Percentiles rank a stretch among this genome's conserved stretches.
phyloP scores from a whole-genome alignment of 129 eudicot genomes.

The Flaveria trinervia region DNA sequence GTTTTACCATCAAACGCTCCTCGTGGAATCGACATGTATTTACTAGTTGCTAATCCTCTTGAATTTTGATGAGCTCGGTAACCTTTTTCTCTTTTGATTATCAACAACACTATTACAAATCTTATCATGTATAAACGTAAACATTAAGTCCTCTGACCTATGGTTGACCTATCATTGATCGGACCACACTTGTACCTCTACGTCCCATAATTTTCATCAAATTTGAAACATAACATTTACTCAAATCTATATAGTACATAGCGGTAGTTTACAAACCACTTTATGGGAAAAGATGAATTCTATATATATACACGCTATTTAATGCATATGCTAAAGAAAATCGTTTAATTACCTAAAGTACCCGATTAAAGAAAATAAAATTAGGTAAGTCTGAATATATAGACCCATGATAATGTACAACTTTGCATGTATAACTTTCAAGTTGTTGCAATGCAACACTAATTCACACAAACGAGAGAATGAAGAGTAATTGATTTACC shows the following conservation, averaged over 20 bases:
- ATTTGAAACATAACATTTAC: neutral
- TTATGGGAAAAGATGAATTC: conserved; percentile 10
- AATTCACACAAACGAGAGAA: conserved; percentile 34
- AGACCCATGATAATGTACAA: conserved; percentile 5
- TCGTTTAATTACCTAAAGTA: neutral
- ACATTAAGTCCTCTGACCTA: too few species aligned
- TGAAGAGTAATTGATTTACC: conserved; percentile 21
- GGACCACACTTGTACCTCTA: neutral
- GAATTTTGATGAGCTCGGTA: too few species aligned
- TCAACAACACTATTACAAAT: too few species aligned
- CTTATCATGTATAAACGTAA: too few species aligned
- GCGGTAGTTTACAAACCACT: neutral
- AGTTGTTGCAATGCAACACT: conserved; percentile 21
- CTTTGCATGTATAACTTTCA: conserved; percentile 12
- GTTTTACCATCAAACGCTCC: too few species aligned
- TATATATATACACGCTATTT: neutral
- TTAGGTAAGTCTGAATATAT: neutral
- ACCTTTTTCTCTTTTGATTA: too few species aligned
- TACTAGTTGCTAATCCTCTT: too few species aligned
- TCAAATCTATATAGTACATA: neutral
- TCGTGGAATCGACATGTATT: too few species aligned
- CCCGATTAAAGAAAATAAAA: conserved; percentile 10
- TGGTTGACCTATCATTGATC: neutral
- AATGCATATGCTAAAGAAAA: conserved; percentile 3
- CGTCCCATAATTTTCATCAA: neutral